These are phyloP conservation scores for Scheffersomyces amazonensis DNA, from an alignment of 805 yeast genomes.

Conservation along the genomic window DNA sequence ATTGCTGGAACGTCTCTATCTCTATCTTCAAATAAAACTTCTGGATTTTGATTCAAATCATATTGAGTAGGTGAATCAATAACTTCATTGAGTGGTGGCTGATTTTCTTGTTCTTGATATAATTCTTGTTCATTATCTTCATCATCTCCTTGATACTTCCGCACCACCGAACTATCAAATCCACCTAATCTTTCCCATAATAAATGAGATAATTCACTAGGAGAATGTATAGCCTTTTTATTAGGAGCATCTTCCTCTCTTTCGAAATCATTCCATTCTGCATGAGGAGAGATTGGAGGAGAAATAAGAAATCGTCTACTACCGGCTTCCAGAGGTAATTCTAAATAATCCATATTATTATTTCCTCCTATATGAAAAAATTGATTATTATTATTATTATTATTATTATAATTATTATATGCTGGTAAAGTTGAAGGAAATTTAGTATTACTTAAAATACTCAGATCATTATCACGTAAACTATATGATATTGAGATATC, in stretches of 20 bases:
- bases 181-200: slow-evolving; percentile 46
- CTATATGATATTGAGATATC: slow-evolving; percentile 24
- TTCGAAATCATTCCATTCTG: slow-evolving; percentile 43
- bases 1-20: slow-evolving; percentile 34
- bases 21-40: slow-evolving; percentile 35
- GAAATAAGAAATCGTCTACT: slow-evolving; percentile 39
- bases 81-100: background rate
- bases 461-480: slow-evolving; percentile 27
- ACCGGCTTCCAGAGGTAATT: slow-evolving; percentile 38
- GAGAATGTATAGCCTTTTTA: slow-evolving; percentile 30
- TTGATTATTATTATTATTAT: background rate
- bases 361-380: slow-evolving; percentile 2
- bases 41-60: slow-evolving; percentile 29
- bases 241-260: slow-evolving; percentile 42
- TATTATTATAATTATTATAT: background rate
- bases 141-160: slow-evolving; percentile 20
- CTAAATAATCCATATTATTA: slow-evolving; percentile 26
- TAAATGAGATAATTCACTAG: slow-evolving; percentile 38
- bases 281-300: slow-evolving; percentile 44
- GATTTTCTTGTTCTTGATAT: background rate
- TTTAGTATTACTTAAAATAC: background rate
- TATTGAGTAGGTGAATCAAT: background rate
- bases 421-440: background rate
- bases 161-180: slow-evolving; percentile 30
- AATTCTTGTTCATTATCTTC: slow-evolving; percentile 5